Conservation (phyloP, 2,329 filamentous ascomycete genomes). For the Colletotrichum sp. region DNA sequence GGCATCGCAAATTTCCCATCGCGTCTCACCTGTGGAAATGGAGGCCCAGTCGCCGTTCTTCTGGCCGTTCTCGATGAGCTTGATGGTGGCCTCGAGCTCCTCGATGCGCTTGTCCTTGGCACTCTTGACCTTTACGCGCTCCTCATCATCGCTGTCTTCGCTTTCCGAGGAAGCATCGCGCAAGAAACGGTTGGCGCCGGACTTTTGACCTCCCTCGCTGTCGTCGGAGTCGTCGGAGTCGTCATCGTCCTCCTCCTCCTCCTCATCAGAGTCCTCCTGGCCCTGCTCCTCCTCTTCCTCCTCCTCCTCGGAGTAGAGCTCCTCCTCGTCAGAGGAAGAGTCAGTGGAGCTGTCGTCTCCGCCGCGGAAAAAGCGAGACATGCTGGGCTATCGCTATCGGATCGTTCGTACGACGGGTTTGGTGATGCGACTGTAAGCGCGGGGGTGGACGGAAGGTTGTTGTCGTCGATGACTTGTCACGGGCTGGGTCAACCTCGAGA, state of each 20-base stretch:
- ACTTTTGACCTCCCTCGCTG: conserved; percentile 69
- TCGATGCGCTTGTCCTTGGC: conserved; percentile 97
- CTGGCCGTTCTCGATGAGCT: conserved; percentile 92
- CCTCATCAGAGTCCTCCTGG: conserved; percentile 58
- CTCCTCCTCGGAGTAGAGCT: conserved; percentile 85
- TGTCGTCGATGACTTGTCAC: conserved; percentile 22
- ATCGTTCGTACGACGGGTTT: conserved; percentile 11
- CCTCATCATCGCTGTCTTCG: conserved; percentile 87
- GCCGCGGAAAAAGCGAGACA: conserved; percentile 98
- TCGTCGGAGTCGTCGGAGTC: conserved; percentile 61
- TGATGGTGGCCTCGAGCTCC: conserved; percentile 89
- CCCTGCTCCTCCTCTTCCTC: conserved; percentile 61
- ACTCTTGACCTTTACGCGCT: conserved; percentile 88
- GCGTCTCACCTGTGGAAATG: conserved; percentile 78
- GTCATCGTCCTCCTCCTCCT: conserved; percentile 54
- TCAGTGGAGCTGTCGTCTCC: conserved; percentile 93
- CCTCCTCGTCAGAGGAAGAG: conserved; percentile 95
- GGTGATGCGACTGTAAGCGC: conserved; percentile 17
- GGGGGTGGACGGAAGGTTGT: conserved; percentile 16
- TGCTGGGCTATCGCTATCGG: conserved; percentile 49
- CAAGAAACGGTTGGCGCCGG: conserved; percentile 85
- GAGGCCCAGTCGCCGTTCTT: conserved; percentile 98
- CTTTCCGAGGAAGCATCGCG: conserved; percentile 70
- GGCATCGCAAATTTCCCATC: not conserved
- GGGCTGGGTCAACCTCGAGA: conserved; percentile 14